Evolutionary conservation across 371 early-diverging fungal genomes (phyloP), one percentile per base, ranked within the genome.

Genomic region (Lichtheimia ramosa): DNA sequence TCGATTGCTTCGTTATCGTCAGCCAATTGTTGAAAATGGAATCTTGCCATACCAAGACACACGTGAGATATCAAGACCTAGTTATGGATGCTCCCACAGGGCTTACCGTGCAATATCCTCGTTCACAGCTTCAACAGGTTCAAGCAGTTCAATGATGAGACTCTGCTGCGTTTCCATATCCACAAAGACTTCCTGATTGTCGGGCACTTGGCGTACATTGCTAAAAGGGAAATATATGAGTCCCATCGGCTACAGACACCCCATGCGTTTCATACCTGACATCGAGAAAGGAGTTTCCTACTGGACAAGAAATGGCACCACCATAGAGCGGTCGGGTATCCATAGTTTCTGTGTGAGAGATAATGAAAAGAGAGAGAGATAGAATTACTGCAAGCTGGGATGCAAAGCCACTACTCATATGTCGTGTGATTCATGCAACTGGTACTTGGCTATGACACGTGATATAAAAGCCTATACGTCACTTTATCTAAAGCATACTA

Each of bases 131-230:
- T 88, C 86, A 0, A 77, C 88, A 58, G 80, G 66, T 54, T 95
- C 89, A 46, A 95, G 69, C 20, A 96, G 71, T 70, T 96, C 96
- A 43, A 95, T 69, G 50, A 94, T 92, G 20, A 96, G 69, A 71
- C 91, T 91, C 62, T 89, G 88, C 57, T 94, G 91, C 8, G 88
- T 85, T 0, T 72, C 65, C 43, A 68, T 72, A 63, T 90, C 86
- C 6, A 88, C 88, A 77, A 89, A 96, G 10, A 95, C 96, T 65
- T 94, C 95, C 74, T 96, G 96, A 71, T 94, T 89, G 68, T 92
- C 92, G 0, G 96, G 95, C 0, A 96, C 83, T 56, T 92, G 82
- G 27, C 96, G 90, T 27, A 96, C 61, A 41, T 80, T 59, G 67
- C 93, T 94, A 65, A 43, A 23, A 16, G n/a, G n/a, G 21, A 51